These are phyloP conservation scores for Psilocybe cyanescens DNA, from an alignment of 768 basidiomycete species.

Conservation along the genomic window DNA sequence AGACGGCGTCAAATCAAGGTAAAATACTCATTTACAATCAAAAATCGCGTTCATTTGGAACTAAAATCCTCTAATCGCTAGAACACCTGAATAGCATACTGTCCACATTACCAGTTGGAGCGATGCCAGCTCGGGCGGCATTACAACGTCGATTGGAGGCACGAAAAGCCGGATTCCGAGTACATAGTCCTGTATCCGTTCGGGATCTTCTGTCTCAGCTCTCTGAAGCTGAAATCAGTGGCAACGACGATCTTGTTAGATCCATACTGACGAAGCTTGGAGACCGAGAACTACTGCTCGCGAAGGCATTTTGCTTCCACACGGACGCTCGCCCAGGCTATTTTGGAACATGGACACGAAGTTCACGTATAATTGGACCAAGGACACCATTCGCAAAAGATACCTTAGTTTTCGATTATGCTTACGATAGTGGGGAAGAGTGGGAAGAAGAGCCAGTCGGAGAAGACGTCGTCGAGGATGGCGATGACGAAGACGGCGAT, in stretches of 20 bases:
- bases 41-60: neutral
- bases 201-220: conserved; percentile 61
- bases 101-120: conserved; percentile 33
- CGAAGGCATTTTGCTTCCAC: conserved; percentile 83
- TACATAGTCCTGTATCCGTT: conserved; percentile 39
- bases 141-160: conserved; percentile 12
- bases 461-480: conserved; percentile 76
- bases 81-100: conserved; percentile 45
- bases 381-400: conserved; percentile 86
- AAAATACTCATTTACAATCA: neutral
- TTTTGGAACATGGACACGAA: conserved; percentile 92
- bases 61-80: conserved; percentile 18
- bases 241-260: conserved; percentile 72
- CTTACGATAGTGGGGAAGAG: conserved; percentile 93
- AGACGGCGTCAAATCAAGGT: conserved; percentile 47
- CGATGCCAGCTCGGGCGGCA: conserved; percentile 21
- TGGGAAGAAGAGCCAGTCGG: conserved; percentile 92
- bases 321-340: conserved; percentile 92
- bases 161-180: conserved; percentile 34
- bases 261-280: conserved; percentile 62
- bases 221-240: conserved; percentile 77
- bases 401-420: conserved; percentile 79
- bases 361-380: conserved; percentile 77
- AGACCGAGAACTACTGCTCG: conserved; percentile 64
- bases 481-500: conserved; percentile 62